Base-by-base conservation (phyloP, 2,329 filamentous ascomycete genomes). In the Bipolaris cookei region DNA sequence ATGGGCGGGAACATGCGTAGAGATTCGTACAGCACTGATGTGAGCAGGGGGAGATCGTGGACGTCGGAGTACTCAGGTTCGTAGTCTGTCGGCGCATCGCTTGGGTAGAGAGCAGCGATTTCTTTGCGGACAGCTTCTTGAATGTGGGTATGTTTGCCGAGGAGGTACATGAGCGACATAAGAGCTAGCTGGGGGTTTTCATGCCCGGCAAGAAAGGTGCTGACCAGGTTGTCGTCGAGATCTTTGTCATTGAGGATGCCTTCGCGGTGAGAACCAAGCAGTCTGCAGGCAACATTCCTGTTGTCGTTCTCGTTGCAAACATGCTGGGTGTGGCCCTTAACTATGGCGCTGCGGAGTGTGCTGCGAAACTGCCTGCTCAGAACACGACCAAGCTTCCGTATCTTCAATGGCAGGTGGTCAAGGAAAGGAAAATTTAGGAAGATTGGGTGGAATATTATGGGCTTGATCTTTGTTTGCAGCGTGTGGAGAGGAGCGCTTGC, bases 1-100 rank as follows among this genome's bases (percentile, higher is more conserved):
- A 84, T 78, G 6, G 82, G 81, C 0, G 82, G 82, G 54, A 79
- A 81, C 43, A 84, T 72, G 1, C 82, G 79, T 11, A 83, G 74
- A 20, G 74, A 69, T 50, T 84, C 81, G 59, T 80, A 78, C 18
- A 83, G 69, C 21, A 80, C 73, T 0, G 81, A 70, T 1, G 77
- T 80, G 5, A 83, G 69, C 30, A 76, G 75, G 0, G 81, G 80
- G 25, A 82, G 69, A 32, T 73, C 68, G 39, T 76, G 70, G 21
- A 78, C 53, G 1, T 67, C 57, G 11, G 51, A 18, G 39, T 70
- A 68, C 1, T 57, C 55, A 6, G 67, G 65, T 34, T 68, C 60
- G 37, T 62, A 62, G 34, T 64, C 57, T 16, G 44, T 52, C 8
- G 60, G 47, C n/a, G 62, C 58, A 16, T 63, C 35, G 3, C 39